These are phyloP conservation scores for Cubamyces sp. DNA, from an alignment of 768 basidiomycete species.

Conservation along the genomic window DNA sequence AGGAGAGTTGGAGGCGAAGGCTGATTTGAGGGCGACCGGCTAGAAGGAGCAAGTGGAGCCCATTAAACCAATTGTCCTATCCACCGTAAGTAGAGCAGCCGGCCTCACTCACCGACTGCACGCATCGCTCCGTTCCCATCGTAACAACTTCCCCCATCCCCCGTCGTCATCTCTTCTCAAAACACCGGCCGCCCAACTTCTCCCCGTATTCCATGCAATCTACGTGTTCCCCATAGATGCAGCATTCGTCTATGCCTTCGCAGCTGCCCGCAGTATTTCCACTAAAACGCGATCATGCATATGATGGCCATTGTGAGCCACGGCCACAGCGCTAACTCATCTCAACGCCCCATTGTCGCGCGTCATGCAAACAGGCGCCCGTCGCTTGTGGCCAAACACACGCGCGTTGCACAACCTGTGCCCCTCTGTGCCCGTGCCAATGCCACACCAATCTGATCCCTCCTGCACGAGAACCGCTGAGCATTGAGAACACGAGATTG, in stretches of 20 bases:
- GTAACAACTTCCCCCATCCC: background rate
- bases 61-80: background rate
- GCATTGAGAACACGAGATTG: background rate
- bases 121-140: conserved; percentile 16
- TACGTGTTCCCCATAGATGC: background rate
- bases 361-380: background rate
- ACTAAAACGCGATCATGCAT: background rate
- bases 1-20: conserved; percentile 6
- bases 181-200: background rate
- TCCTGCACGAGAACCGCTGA: background rate
- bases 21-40: conserved; percentile 10
- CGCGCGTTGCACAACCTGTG: background rate
- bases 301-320: background rate
- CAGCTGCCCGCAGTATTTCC: no score
- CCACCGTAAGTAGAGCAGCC: no score
- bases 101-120: background rate
- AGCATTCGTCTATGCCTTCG: no score
- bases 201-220: background rate
- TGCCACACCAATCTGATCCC: background rate
- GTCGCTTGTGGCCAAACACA: background rate
- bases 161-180: background rate
- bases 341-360: conserved; percentile 2
- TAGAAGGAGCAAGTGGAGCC: background rate
- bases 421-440: background rate
- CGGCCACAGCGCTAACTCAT: background rate